phyloP scores from a whole-genome alignment of 306 rosid genomes.

The Carpinus viminea region DNA sequence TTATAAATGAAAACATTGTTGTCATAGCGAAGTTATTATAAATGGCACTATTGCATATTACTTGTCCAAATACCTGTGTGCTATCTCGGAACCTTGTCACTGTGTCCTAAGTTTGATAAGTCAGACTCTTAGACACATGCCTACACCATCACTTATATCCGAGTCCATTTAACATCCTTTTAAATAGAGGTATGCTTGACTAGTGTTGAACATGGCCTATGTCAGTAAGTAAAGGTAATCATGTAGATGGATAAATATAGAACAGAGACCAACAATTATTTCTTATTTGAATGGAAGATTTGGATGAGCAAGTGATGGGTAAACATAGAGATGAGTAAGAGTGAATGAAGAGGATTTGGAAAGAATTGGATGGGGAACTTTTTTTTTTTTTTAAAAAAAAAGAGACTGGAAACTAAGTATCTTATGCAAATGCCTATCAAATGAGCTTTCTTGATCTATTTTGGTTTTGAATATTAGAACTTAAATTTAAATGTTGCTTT shows the following conservation, averaged over 20 bases:
- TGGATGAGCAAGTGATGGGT: neutral
- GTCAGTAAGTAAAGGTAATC: too few relatives aligned
- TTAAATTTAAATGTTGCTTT: neutral
- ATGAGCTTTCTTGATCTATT: neutral
- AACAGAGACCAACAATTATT: neutral
- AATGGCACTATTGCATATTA: too few relatives aligned
- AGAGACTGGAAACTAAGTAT: neutral
- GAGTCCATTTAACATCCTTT: too few relatives aligned
- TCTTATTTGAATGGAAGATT: neutral
- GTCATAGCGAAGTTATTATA: neutral
- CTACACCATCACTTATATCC: neutral
- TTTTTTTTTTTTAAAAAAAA: too few relatives aligned
- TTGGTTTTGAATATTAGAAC: neutral
- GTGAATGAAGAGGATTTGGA: neutral
- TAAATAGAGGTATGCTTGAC: too few relatives aligned
- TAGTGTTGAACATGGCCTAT: too few relatives aligned
- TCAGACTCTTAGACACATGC: neutral
- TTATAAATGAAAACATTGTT: constrained; percentile 1
- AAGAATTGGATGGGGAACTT: neutral
- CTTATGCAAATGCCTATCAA: neutral
- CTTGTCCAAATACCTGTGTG: neutral
- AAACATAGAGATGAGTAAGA: neutral
- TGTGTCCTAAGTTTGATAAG: neutral
- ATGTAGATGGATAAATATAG: neutral
- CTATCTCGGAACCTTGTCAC: neutral